Evolutionary conservation across 331 rosid genomes (phyloP).

Genomic region (Acacia concinna): DNA sequence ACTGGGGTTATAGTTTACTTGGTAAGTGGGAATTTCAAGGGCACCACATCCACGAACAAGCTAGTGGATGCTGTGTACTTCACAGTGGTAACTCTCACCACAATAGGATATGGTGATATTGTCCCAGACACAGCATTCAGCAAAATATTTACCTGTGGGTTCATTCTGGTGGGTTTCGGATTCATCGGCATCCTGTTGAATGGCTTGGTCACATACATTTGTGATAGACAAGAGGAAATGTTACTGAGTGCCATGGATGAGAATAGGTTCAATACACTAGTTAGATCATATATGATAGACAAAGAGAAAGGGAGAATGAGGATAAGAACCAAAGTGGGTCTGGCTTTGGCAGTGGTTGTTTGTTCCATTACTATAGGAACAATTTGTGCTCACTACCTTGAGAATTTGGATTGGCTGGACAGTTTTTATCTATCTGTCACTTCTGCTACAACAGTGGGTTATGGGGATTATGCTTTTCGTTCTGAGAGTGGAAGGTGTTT

Average conservation of each 20-base stretch:
- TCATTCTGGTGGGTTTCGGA: constrained; percentile 70
- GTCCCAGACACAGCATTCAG: constrained; percentile 58
- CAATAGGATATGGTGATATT: constrained; percentile 80
- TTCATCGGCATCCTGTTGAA: constrained; percentile 54
- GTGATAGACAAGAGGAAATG: constrained; percentile 62
- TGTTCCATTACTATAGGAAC: constrained; percentile 63
- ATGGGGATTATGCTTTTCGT: constrained; percentile 60
- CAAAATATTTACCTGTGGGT: constrained; percentile 58
- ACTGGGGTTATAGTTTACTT: constrained; percentile 48
- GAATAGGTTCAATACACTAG: constrained; percentile 46
- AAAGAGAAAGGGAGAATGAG: constrained; percentile 76
- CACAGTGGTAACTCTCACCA: constrained; percentile 66
- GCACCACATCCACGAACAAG: constrained; percentile 34
- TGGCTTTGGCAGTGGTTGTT: constrained; percentile 53
- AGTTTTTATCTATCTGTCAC: constrained; percentile 67
- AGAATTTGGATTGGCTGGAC: constrained; percentile 52
- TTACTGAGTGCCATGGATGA: constrained; percentile 53
- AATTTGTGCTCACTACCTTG: constrained; percentile 45
- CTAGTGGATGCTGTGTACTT: constrained; percentile 71
- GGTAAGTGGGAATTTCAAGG: constrained; percentile 46
- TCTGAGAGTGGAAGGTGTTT: constrained; percentile 58
- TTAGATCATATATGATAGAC: constrained; percentile 54
- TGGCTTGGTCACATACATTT: constrained; percentile 58
- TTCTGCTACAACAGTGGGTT: constrained; percentile 80
- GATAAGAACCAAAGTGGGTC: constrained; percentile 59